phyloP scores from a whole-genome alignment of 768 basidiomycete genomes.

The Cyathus striatus region DNA sequence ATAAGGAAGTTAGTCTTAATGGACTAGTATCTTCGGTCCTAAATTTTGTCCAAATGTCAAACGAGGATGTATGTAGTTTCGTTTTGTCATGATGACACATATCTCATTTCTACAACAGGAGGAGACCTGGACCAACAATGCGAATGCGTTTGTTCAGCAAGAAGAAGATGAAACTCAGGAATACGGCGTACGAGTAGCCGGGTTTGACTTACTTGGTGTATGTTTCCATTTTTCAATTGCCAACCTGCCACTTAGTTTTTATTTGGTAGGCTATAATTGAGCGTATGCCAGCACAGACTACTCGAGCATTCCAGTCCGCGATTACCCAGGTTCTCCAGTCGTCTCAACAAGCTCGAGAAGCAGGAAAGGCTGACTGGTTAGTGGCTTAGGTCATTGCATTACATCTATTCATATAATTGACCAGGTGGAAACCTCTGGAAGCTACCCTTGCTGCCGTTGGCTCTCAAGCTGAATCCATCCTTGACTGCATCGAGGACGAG shows the following conservation, averaged over 20 bases:
- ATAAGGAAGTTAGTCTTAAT: conserved; percentile 44
- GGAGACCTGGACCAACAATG: conserved; percentile 84
- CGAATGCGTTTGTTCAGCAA: conserved; percentile 90
- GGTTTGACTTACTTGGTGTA: conserved; percentile 81
- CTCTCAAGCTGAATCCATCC: conserved; percentile 70
- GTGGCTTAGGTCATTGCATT: conserved; percentile 8
- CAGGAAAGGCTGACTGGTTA: conserved; percentile 61
- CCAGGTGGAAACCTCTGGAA: conserved; percentile 92
- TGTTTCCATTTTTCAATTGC: conserved; percentile 10
- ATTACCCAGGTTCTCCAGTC: conserved; percentile 52
- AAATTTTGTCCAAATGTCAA: conserved; percentile 80
- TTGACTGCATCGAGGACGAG: conserved; percentile 77
- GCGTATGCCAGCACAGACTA: conserved; percentile 44
- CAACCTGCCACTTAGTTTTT: neutral
- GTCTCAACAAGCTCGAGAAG: conserved; percentile 50
- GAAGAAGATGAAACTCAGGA: conserved; percentile 87
- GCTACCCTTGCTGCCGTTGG: conserved; percentile 78
- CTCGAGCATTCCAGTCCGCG: conserved; percentile 45
- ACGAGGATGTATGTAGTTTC: conserved; percentile 65
- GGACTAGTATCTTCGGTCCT: conserved; percentile 54
- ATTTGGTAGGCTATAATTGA: conserved; percentile 51
- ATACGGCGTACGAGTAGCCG: conserved; percentile 80
- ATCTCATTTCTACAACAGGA: conserved; percentile 45
- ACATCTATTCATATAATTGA: conserved; percentile 3
- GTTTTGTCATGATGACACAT: conserved; percentile 1